These are phyloP conservation scores for Colletotrichum liaoningense DNA, from an alignment of 2,329 filamentous ascomycete species.

Conservation along the genomic window DNA sequence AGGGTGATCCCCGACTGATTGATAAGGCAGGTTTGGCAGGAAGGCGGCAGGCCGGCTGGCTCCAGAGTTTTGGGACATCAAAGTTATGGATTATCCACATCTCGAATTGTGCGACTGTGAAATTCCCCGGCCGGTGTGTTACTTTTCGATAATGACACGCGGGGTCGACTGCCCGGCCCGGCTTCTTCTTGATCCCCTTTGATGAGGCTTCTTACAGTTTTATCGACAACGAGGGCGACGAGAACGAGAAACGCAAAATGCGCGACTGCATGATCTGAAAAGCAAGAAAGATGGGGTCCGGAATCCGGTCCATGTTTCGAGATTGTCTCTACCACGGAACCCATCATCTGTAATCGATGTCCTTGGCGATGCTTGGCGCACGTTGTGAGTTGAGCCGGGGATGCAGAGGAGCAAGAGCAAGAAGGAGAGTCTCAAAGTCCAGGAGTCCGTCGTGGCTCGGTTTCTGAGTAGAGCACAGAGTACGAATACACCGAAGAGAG, in stretches of 20 bases:
- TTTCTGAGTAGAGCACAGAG: not conserved
- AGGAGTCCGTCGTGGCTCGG: not conserved
- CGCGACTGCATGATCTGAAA: not conserved
- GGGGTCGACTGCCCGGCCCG: not conserved
- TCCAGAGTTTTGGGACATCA: not conserved
- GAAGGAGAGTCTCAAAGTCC: not conserved
- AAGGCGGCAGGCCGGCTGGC: not conserved
- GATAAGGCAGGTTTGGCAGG: not conserved
- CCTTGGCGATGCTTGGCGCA: conserved; percentile 33
- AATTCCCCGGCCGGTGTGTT: not conserved
- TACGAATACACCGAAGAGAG: too few relatives aligned
- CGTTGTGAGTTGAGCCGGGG: conserved; percentile 29
- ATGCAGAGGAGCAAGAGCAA: not conserved
- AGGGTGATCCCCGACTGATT: not conserved
- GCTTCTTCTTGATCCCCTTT: not conserved
- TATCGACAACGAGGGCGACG: not conserved
- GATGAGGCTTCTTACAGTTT: not conserved
- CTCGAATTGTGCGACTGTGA: not conserved
- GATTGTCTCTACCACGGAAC: not conserved
- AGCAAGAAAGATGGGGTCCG: not conserved
- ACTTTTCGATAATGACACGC: not conserved
- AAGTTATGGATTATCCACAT: not conserved
- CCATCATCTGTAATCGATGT: conserved; percentile 32
- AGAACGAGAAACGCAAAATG: conserved; percentile 1
- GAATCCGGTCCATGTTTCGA: conserved; percentile 28